phyloP scores from a whole-genome alignment of 371 early-diverging fungal genomes.

The Haplosporangium sp. region DNA sequence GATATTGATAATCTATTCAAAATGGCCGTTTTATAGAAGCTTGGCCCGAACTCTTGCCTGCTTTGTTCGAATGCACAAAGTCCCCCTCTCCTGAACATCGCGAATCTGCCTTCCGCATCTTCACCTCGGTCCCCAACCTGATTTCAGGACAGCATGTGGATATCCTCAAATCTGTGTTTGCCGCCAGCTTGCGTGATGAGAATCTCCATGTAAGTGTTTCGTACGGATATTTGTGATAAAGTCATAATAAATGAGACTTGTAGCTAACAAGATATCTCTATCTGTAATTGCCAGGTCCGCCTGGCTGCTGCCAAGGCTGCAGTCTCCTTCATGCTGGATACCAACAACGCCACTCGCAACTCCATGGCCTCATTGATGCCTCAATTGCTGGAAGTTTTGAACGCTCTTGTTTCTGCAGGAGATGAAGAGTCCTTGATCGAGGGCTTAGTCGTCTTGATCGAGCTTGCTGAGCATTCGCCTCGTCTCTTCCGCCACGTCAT shows the following conservation, averaged over 20 bases:
- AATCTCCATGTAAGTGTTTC: conserved; percentile 38
- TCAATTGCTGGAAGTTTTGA: conserved; percentile 79
- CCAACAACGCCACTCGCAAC: conserved; percentile 67
- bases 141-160: conserved; percentile 77
- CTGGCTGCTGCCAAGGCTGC: conserved; percentile 89
- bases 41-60: conserved; percentile 86
- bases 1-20: conserved; percentile 1
- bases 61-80: conserved; percentile 83
- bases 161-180: conserved; percentile 77
- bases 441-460: conserved; percentile 83
- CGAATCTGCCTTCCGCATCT: conserved; percentile 91
- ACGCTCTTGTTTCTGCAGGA: conserved; percentile 46
- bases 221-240: too few species aligned
- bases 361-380: conserved; percentile 79
- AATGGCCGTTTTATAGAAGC: conserved; percentile 54
- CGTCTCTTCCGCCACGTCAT: conserved; percentile 84
- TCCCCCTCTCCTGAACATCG: conserved; percentile 80
- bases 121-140: conserved; percentile 82
- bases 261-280: too few species aligned
- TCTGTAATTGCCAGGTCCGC: conserved; percentile 68
- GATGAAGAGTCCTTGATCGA: conserved; percentile 84
- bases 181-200: conserved; percentile 76
- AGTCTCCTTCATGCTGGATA: conserved; percentile 82
- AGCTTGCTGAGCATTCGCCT: conserved; percentile 86
- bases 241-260: too few species aligned